A percentile compares a stretch with the other conserved stretches of the same genome.
Conservation (phyloP, 2,329 filamentous ascomycete genomes). For the Alternaria viburni region DNA sequence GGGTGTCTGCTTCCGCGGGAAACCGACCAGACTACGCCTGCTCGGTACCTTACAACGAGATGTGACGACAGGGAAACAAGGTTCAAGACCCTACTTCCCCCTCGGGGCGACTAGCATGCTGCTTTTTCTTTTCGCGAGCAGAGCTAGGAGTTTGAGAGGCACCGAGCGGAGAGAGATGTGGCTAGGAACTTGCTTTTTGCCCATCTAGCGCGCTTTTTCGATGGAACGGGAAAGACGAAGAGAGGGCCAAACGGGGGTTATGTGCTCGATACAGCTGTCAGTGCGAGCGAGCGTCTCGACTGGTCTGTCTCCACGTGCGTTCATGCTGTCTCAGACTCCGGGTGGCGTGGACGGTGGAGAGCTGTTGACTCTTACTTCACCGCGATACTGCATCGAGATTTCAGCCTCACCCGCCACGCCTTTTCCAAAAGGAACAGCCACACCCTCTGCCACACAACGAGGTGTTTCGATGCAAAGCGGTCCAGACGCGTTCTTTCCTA, state of each 20-base stretch:
- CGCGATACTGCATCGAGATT: neutral
- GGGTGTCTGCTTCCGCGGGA: slow-evolving; percentile 1
- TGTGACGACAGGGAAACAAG: slow-evolving; percentile 3
- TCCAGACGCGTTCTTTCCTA: neutral
- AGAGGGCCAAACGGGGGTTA: neutral
- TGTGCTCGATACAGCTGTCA: neutral
- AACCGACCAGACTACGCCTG: neutral
- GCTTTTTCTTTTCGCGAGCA: neutral
- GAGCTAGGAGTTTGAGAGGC: neutral
- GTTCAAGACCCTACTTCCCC: slow-evolving; percentile 2
- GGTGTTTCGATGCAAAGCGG: neutral
- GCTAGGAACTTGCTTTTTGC: neutral
- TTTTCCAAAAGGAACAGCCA: slow-evolving; percentile 1
- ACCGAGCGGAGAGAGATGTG: neutral
- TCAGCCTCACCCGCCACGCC: neutral
- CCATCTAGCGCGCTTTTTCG: neutral
- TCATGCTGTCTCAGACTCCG: neutral
- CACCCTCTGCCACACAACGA: neutral
- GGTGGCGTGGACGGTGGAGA: neutral
- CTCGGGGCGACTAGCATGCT: neutral
- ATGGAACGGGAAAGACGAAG: neutral
- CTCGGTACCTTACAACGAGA: neutral
- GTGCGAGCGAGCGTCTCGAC: neutral
- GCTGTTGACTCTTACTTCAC: neutral
- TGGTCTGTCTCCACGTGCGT: neutral